Evolutionary conservation across 2,329 filamentous ascomycete genomes (phyloP).

Genomic region (Fonsecaea monophora): DNA sequence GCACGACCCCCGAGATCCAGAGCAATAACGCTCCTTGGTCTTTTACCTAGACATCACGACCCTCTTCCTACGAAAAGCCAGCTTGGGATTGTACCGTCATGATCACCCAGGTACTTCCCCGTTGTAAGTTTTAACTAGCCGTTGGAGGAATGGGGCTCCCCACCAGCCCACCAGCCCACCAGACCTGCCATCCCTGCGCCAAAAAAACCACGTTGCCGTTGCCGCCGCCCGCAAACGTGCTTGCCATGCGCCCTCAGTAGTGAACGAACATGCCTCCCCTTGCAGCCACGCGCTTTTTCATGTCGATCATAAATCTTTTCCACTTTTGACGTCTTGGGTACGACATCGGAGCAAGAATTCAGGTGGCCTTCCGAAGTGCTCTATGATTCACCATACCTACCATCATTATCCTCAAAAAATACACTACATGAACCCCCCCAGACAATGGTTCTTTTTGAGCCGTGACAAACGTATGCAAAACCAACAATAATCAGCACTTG

Average conservation of each 20-base stretch:
- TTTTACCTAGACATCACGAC: background rate
- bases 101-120: slow-evolving; percentile 7
- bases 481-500: slow-evolving; percentile 7
- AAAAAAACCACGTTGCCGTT: slow-evolving; percentile 6
- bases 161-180: background rate
- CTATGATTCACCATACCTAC: background rate
- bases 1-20: background rate
- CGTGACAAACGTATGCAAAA: background rate
- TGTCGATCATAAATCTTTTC: slow-evolving; percentile 17
- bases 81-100: background rate
- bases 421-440: background rate
- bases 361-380: background rate
- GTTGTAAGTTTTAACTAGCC: background rate
- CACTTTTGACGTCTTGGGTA: slow-evolving; percentile 20
- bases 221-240: slow-evolving; percentile 17
- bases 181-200: slow-evolving; percentile 1
- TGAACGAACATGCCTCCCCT: slow-evolving; percentile 11
- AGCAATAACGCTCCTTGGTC: background rate
- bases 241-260: slow-evolving; percentile 10
- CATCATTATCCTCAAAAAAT: background rate
- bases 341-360: background rate
- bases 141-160: slow-evolving; percentile 2
- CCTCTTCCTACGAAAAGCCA: background rate
- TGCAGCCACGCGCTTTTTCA: slow-evolving; percentile 14
- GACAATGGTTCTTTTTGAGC: background rate